These are phyloP conservation scores for Rubroboletus satanas DNA, from an alignment of 768 basidiomycete genomes.

Conservation along the genomic window DNA sequence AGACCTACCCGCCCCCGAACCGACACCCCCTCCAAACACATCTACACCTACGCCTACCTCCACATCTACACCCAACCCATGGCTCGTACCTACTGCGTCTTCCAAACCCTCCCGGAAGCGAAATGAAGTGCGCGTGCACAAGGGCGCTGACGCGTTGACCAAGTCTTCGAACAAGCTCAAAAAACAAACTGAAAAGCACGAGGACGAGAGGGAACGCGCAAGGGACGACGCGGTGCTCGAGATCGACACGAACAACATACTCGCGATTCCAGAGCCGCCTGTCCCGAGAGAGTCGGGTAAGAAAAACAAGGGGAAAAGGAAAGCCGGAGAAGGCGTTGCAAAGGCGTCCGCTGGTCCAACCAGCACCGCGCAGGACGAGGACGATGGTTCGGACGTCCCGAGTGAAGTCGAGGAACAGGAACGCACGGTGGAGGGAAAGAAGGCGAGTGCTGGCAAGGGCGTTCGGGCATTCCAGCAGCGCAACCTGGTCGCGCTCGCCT, in stretches of 20 bases:
- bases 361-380: not conserved
- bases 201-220: conserved; percentile 54
- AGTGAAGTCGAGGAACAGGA: conserved; percentile 75
- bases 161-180: conserved; percentile 75
- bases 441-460: conserved; percentile 40
- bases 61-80: conserved; percentile 59
- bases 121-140: conserved; percentile 70
- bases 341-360: conserved; percentile 11
- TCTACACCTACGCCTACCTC: conserved; percentile 17
- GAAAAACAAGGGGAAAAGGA: conserved; percentile 20
- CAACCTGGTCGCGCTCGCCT: conserved; percentile 90
- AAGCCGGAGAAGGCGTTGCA: not conserved
- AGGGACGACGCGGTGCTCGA: conserved; percentile 78
- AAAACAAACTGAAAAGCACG: conserved; percentile 56
- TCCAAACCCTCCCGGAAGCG: conserved; percentile 59
- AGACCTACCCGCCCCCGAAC: conserved; percentile 20
- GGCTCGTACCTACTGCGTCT: conserved; percentile 53
- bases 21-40: conserved; percentile 8
- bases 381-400: conserved; percentile 48
- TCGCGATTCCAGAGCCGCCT: conserved; percentile 16
- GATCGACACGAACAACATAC: conserved; percentile 43
- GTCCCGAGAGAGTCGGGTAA: not conserved
- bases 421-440: conserved; percentile 41
- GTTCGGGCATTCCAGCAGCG: conserved; percentile 80
- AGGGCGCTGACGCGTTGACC: conserved; percentile 53